These are phyloP conservation scores for Amanita jacksonii DNA, from an alignment of 768 basidiomycete genomes.

Conservation along the genomic window DNA sequence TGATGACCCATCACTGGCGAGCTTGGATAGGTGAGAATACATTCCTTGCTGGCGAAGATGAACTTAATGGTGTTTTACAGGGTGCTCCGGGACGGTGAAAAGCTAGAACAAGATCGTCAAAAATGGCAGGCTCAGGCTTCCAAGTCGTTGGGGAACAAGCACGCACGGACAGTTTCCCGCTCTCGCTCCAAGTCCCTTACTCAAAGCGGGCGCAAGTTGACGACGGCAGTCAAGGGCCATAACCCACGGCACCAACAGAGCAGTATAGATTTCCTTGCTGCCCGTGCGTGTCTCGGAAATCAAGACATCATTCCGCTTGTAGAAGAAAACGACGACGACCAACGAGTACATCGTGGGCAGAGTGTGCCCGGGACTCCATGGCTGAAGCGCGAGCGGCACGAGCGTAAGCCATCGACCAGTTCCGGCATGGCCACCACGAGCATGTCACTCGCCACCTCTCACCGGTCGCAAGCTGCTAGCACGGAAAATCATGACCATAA, in stretches of 20 bases:
- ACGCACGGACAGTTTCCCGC: slow-evolving; percentile 52
- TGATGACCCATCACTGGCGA: slow-evolving; percentile 51
- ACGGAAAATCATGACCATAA: slow-evolving; percentile 22
- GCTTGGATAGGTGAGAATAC: slow-evolving; percentile 36
- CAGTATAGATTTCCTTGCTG: slow-evolving; percentile 53
- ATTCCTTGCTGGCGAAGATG: slow-evolving; percentile 1
- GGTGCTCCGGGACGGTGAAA: slow-evolving; percentile 56
- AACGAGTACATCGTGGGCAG: not conserved
- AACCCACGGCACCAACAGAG: slow-evolving; percentile 17
- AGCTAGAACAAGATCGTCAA: slow-evolving; percentile 52
- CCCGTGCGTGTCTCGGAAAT: slow-evolving; percentile 56
- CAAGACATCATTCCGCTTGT: slow-evolving; percentile 45
- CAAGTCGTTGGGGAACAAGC: slow-evolving; percentile 56
- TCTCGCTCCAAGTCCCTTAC: slow-evolving; percentile 51
- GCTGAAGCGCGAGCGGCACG: not conserved
- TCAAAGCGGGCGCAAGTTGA: slow-evolving; percentile 21
- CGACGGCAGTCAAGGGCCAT: not conserved
- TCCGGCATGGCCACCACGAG: not conserved
- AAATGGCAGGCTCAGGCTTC: slow-evolving; percentile 59
- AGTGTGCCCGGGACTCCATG: not conserved
- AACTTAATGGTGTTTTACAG: slow-evolving; percentile 24
- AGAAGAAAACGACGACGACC: slow-evolving; percentile 5
- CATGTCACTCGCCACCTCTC: not conserved
- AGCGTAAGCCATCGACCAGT: slow-evolving; percentile 3
- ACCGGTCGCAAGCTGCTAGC: not conserved